Percentiles rank a stretch among this genome's conserved stretches.
phyloP scores from a whole-genome alignment of 129 eudicot genomes.

The Silybum marianum region DNA sequence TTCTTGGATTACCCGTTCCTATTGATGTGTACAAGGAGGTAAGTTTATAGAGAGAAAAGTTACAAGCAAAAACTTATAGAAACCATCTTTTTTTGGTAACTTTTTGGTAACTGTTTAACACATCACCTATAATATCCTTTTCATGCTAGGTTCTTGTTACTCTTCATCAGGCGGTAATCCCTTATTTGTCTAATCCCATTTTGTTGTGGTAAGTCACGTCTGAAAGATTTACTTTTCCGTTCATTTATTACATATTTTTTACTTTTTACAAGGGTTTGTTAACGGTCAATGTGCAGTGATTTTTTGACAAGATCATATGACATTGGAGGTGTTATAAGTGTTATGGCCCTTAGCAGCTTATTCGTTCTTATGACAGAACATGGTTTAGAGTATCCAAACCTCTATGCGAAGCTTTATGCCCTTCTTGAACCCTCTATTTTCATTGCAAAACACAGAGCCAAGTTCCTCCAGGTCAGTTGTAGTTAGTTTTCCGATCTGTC shows the following conservation, averaged over 20 bases:
- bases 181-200: constrained; percentile 76
- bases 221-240: neutral
- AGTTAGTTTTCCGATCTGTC: neutral
- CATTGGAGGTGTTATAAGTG: constrained; percentile 96
- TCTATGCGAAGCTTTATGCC: constrained; percentile 80
- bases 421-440: constrained; percentile 83
- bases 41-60: constrained; percentile 15
- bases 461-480: constrained; percentile 69
- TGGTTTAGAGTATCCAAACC: constrained; percentile 89
- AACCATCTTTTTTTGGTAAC: neutral
- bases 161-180: constrained; percentile 80
- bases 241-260: neutral
- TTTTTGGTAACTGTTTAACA: neutral
- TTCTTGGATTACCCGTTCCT: constrained; percentile 81
- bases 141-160: constrained; percentile 71
- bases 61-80: neutral
- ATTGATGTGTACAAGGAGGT: constrained; percentile 97
- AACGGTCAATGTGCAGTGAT: constrained; percentile 65
- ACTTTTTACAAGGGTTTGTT: neutral
- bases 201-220: constrained; percentile 58
- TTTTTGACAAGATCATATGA: constrained; percentile 93
- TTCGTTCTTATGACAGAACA: constrained; percentile 86
- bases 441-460: constrained; percentile 91
- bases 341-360: constrained; percentile 93
- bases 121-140: constrained; percentile 9